Evolutionary conservation across 1,284 basidiomycete species (phyloP).

Genomic region (Rhodotorula sp.): DNA sequence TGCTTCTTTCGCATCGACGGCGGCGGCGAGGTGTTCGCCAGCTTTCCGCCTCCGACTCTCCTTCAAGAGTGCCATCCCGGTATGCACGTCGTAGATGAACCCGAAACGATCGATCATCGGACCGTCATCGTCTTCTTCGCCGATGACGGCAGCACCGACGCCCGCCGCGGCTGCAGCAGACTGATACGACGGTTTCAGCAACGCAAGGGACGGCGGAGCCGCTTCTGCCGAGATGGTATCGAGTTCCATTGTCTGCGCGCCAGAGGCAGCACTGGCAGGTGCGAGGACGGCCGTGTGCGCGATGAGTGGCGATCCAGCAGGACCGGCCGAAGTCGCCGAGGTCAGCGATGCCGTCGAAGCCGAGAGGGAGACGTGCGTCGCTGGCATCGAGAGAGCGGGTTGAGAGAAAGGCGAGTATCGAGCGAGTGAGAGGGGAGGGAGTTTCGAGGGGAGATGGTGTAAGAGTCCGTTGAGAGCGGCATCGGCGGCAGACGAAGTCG

Average conservation of each 20-base stretch:
- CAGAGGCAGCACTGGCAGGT: neutral
- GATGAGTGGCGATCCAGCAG: conserved; percentile 1
- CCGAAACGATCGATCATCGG: conserved; percentile 89
- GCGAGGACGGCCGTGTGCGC: conserved; percentile 9
- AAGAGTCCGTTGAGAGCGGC: conserved; percentile 33
- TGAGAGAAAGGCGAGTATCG: conserved; percentile 31
- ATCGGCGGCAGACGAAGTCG: neutral
- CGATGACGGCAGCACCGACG: conserved; percentile 42
- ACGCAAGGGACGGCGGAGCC: conserved; percentile 69
- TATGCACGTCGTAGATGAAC: conserved; percentile 84
- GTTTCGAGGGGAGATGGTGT: conserved; percentile 20
- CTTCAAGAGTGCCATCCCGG: conserved; percentile 71
- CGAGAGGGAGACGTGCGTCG: conserved; percentile 30
- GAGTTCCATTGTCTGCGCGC: conserved; percentile 69
- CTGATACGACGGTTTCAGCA: conserved; percentile 55
- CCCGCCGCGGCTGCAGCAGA: neutral
- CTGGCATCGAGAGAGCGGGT: conserved; percentile 16
- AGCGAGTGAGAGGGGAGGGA: conserved; percentile 24
- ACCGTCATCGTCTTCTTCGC: conserved; percentile 61
- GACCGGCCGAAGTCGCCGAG: neutral
- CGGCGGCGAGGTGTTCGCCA: conserved; percentile 52
- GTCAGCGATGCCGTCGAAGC: neutral
- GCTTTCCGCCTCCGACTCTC: conserved; percentile 61
- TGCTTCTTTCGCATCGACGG: conserved; percentile 65
- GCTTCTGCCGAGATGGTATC: conserved; percentile 84